Base-by-base conservation (phyloP, 2,329 filamentous ascomycete genomes). In the Trichoderma endophyticum region DNA sequence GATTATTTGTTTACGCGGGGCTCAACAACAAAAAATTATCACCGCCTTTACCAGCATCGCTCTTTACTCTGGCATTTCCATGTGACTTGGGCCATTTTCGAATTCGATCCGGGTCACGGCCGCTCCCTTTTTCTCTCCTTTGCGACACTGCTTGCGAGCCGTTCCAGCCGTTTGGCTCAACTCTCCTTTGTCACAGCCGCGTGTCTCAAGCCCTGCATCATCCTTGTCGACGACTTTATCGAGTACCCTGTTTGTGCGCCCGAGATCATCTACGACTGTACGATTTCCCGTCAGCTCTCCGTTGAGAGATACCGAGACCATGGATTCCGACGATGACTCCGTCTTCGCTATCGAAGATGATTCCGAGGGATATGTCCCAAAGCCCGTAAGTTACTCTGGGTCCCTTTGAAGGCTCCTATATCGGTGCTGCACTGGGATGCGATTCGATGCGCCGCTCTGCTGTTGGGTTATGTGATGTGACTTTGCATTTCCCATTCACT, bases 261-360 rank as follows among this genome's bases (percentile, higher is more conserved):
- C 36, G 4, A 21, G 21, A 24, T 57, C 64, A 43, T n/a, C 48
- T 63, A 8, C n/a, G 21, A 54, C 30, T 5, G 18, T 51, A 32
- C 34, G 34, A 34, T 12, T 4, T 56, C n/a, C 34, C 11, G 60
- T 34, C 21, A 21, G 5, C 26, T 63, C 36, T 63, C 54, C 18
- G 12, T 18, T 26, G 26, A 30, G 26, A 66, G 73, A 69, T 28
- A 63, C 68, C 65, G 74, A 75, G 81, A 82, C 77, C 64, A 89
- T 89, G 88, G 85, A 87, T 76, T 88, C 85, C 73, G 87, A 89
- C 73, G 87, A 89, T 71, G 89, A 90, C 82, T 83, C 79, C 72
- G 76, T 76, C 60, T 83, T 82, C 74, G 83, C 80, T 72, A 70
- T 80, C 32, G 82, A 76, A 64, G 81, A 83, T 43, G 83, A 84